A percentile compares a stretch with the other conserved stretches of the same genome.
Evolutionary conservation across 495 filamentous ascomycete genomes (phyloP).

Genomic region (Astrothelium subdiscretum): DNA sequence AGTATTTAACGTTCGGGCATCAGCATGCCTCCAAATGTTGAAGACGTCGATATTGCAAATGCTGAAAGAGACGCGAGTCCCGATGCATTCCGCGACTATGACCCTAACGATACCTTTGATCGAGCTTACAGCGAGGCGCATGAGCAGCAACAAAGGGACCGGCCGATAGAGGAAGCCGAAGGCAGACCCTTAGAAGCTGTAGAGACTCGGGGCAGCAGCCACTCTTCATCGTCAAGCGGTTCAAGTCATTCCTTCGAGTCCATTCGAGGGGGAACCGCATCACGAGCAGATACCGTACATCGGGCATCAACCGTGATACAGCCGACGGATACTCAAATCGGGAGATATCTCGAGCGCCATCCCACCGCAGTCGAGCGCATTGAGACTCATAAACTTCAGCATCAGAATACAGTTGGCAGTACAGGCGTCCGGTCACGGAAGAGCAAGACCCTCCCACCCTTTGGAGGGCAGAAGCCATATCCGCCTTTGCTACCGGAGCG

Average conservation of each 20-base stretch:
- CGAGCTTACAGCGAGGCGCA: background rate
- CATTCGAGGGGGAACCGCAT: background rate
- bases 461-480: constrained; percentile 29
- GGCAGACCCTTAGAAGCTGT: background rate
- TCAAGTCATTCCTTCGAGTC: background rate
- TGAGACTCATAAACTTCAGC: constrained; percentile 15
- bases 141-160: background rate
- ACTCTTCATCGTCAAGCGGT: background rate
- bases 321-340: background rate
- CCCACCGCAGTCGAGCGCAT: constrained; percentile 19
- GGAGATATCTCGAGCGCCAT: constrained; percentile 18
- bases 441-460: constrained; percentile 12
- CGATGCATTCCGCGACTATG: constrained; percentile 2
- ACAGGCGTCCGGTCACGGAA: background rate
- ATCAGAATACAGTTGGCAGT: constrained; percentile 14
- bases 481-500: constrained; percentile 31
- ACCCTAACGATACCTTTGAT: constrained; percentile 2
- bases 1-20: too few species aligned
- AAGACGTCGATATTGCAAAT: constrained; percentile 5
- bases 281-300: background rate
- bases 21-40: constrained; percentile 4
- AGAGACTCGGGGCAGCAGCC: background rate
- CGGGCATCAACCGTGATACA: background rate
- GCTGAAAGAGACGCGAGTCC: constrained; percentile 10
- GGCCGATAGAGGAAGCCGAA: background rate